These are phyloP conservation scores for Umbelopsis ramanniana DNA, from an alignment of 192 early-diverging fungal genomes.

Conservation along the genomic window DNA sequence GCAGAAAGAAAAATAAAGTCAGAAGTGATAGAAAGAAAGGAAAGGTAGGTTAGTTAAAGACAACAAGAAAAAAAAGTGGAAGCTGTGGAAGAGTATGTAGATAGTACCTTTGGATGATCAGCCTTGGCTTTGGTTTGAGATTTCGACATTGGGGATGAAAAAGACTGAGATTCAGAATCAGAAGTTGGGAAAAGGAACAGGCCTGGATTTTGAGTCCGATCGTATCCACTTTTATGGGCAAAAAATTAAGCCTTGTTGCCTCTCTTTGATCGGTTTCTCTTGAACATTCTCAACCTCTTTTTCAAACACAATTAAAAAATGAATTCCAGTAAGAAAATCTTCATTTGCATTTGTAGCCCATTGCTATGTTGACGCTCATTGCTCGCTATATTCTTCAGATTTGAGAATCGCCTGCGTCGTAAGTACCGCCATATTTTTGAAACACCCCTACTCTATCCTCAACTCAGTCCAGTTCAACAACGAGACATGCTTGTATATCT, in stretches of 20 bases:
- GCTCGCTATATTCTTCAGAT: background rate
- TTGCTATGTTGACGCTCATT: background rate
- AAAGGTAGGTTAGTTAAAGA: background rate
- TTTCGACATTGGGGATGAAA: constrained; percentile 5
- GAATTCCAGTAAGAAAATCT: background rate
- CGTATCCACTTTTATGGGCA: background rate
- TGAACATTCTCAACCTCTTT: background rate
- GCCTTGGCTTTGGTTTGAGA: constrained; percentile 13
- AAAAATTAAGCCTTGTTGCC: background rate
- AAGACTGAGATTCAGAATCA: background rate
- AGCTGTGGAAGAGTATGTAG: background rate
- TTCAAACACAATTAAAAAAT: background rate
- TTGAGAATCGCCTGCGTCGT: constrained; percentile 24
- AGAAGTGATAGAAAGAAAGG: background rate
- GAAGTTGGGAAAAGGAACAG: constrained; percentile 24
- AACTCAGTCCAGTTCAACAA: too few species aligned
- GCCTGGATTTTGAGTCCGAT: constrained; percentile 3
- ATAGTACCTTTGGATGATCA: constrained; percentile 18
- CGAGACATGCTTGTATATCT: too few species aligned
- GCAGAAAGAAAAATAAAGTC: background rate
- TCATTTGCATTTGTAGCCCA: background rate
- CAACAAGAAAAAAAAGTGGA: background rate
- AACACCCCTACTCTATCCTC: background rate
- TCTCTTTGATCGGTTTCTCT: background rate
- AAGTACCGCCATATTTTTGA: constrained; percentile 11